phyloP scores from a whole-genome alignment of 2,329 filamentous ascomycete species.

The Scedosporium apiospermum region DNA sequence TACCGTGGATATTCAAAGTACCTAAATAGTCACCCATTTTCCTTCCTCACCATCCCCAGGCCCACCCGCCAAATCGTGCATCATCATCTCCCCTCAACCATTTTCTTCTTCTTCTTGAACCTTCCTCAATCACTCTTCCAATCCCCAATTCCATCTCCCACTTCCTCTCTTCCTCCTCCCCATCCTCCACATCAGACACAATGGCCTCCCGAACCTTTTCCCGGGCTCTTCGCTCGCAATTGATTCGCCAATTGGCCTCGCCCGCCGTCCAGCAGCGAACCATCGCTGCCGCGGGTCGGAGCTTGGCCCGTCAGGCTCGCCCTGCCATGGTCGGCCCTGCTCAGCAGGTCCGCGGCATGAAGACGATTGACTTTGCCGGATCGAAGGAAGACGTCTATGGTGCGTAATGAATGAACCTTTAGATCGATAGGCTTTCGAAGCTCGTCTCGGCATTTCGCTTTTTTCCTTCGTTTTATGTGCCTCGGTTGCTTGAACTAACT shows the following conservation, averaged over 20 bases:
- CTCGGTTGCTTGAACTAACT: not conserved
- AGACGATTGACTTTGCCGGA: conserved; percentile 98
- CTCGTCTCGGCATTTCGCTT: not conserved
- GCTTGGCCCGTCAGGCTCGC: conserved; percentile 43
- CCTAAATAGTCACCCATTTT: conserved; percentile 8
- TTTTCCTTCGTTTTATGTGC: conserved; percentile 8
- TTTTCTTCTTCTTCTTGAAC: conserved; percentile 9
- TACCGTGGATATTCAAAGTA: not conserved
- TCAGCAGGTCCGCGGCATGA: conserved; percentile 79
- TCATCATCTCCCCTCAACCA: conserved; percentile 2
- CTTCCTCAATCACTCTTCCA: conserved; percentile 9
- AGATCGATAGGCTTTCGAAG: not conserved
- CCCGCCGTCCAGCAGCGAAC: conserved; percentile 53
- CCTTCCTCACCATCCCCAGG: conserved; percentile 1
- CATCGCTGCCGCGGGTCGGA: conserved; percentile 47
- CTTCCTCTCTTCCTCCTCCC: conserved; percentile 22
- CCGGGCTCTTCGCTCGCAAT: conserved; percentile 53
- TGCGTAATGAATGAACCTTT: conserved; percentile 30
- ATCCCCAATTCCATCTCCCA: conserved; percentile 15
- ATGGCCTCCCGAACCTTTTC: conserved; percentile 74
- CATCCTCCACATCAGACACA: conserved; percentile 19
- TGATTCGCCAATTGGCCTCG: conserved; percentile 54
- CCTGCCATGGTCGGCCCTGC: conserved; percentile 37
- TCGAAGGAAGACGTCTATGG: conserved; percentile 90
- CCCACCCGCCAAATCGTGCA: not conserved